phyloP scores from a whole-genome alignment of 768 basidiomycete species.

The Cystobasidium tubakii region DNA sequence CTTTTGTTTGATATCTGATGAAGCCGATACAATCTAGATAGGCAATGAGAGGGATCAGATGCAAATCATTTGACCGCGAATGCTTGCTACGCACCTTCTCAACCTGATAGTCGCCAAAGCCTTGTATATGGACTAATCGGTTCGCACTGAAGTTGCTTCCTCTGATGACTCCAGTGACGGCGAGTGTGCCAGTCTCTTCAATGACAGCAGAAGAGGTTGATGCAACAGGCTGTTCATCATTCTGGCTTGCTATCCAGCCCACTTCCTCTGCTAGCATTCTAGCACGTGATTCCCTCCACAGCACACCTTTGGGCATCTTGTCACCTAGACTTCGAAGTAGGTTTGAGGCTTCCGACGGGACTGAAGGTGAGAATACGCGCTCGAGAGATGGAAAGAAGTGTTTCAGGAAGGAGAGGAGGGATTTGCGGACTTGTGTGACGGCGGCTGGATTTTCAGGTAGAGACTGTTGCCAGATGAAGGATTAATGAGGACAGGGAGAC shows the following conservation, averaged over 20 bases:
- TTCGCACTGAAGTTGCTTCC: conserved; percentile 72
- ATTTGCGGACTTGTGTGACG: conserved; percentile 64
- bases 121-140: conserved; percentile 77
- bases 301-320: conserved; percentile 69
- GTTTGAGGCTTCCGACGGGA: conserved; percentile 62
- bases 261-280: conserved; percentile 28
- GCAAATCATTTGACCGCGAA: conserved; percentile 20
- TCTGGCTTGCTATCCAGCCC: conserved; percentile 37
- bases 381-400: conserved; percentile 85
- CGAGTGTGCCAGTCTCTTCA: conserved; percentile 59
- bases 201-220: conserved; percentile 34
- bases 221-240: conserved; percentile 8
- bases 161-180: conserved; percentile 77
- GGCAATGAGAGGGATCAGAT: conserved; percentile 11
- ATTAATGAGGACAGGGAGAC: fast-evolving
- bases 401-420: conserved; percentile 83
- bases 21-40: conserved; percentile 41
- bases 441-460: conserved; percentile 41
- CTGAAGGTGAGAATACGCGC: conserved; percentile 64
- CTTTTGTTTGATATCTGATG: conserved; percentile 46
- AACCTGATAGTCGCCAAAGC: conserved; percentile 80
- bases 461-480: too few species aligned
- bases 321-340: conserved; percentile 74
- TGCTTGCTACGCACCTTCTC: conserved; percentile 57
- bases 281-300: conserved; percentile 70